A percentile compares a stretch with the other conserved stretches of the same genome.
These are phyloP conservation scores for Mycothermus thermophilus DNA, from an alignment of 495 filamentous ascomycete genomes.

Conservation along the genomic window DNA sequence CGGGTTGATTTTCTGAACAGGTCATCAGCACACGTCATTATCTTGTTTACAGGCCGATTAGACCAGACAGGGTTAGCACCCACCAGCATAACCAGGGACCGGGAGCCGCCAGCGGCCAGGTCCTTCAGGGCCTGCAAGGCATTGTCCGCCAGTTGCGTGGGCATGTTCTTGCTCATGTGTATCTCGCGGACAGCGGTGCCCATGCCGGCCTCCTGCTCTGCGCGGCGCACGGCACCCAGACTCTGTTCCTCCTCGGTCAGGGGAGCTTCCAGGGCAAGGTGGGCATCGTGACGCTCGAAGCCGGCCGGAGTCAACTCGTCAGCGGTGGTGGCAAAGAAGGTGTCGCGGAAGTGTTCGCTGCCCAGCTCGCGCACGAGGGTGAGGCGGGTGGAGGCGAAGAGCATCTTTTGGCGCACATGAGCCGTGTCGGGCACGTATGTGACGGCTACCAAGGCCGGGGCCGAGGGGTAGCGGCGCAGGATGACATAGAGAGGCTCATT, in stretches of 20 bases:
- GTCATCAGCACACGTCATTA: no score
- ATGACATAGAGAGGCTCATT: conserved; percentile 74
- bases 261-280: conserved; percentile 52
- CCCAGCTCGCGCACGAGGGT: conserved; percentile 79
- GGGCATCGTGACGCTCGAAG: conserved; percentile 63
- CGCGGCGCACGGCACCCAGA: conserved; percentile 60
- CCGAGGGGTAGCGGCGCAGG: conserved; percentile 49
- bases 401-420: conserved; percentile 86
- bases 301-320: conserved; percentile 57
- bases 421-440: conserved; percentile 87
- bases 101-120: conserved; percentile 37
- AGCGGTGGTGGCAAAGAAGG: conserved; percentile 61
- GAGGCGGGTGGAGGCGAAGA: conserved; percentile 79
- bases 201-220: conserved; percentile 62
- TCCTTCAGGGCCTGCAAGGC: conserved; percentile 51
- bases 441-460: conserved; percentile 52
- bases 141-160: conserved; percentile 54
- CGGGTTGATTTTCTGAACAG: conserved; percentile 69
- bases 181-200: conserved; percentile 53
- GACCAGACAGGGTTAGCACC: conserved; percentile 14
- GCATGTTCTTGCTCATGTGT: conserved; percentile 43
- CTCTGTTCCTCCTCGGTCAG: conserved; percentile 80
- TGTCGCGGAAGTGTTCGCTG: conserved; percentile 69
- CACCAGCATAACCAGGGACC: conserved; percentile 68
- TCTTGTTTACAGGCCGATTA: no score